Evolutionary conservation across 176 grass and related monocot genomes (phyloP).

Genomic region (Typha latifolia): DNA sequence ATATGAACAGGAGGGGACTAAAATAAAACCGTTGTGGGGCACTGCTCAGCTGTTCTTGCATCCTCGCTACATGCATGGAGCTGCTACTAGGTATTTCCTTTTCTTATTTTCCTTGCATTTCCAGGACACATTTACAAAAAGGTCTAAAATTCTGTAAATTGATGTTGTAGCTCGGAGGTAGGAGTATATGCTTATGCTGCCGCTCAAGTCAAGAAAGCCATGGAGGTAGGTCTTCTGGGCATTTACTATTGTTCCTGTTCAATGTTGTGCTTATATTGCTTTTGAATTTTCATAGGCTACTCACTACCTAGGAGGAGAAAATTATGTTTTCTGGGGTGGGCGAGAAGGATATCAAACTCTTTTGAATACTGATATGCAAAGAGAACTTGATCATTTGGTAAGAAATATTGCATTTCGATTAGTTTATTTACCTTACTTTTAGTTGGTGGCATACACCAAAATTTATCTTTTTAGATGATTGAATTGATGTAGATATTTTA

Average conservation of each 20-base stretch:
- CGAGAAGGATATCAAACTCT: constrained; percentile 95
- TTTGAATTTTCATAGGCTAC: constrained; percentile 47
- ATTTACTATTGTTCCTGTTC: not conserved
- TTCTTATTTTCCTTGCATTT: not conserved
- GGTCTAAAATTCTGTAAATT: not conserved
- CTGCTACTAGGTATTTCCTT: constrained; percentile 68
- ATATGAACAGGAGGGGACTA: constrained; percentile 44
- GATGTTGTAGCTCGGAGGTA: constrained; percentile 33
- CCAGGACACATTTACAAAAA: not conserved
- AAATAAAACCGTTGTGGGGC: constrained; percentile 79
- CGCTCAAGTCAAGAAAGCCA: constrained; percentile 95
- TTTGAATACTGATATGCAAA: constrained; percentile 94
- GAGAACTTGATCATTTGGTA: constrained; percentile 94
- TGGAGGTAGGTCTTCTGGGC: constrained; percentile 46
- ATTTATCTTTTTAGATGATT: not conserved
- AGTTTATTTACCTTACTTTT: constrained; percentile 7
- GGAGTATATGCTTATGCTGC: constrained; percentile 83
- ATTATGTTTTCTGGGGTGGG: constrained; percentile 97
- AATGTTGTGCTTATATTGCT: constrained; percentile 10
- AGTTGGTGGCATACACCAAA: not conserved
- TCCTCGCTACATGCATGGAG: constrained; percentile 90
- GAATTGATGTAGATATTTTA: not conserved
- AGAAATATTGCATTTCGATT: not conserved
- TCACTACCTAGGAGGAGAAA: constrained; percentile 91
- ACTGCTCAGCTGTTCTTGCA: constrained; percentile 82